Conservation (phyloP, 805 yeast species). For the Nakazawaea anatomiae region DNA sequence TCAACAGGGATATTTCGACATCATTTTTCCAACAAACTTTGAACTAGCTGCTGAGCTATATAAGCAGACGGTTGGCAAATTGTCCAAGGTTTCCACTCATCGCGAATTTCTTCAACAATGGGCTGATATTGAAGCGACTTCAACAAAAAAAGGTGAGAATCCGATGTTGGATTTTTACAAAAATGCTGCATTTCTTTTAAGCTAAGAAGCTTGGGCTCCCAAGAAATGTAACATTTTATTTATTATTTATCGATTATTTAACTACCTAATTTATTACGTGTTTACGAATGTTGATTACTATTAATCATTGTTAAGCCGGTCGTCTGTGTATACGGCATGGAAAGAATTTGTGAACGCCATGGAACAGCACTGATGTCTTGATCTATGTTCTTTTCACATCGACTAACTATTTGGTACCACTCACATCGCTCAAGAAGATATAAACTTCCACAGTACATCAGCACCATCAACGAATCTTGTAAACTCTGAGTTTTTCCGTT, state of each 20-base stretch:
- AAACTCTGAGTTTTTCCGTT: too few relatives aligned
- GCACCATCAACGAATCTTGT: too few relatives aligned
- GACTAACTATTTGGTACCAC: too few relatives aligned
- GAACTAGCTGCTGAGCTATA: slow-evolving; percentile 55
- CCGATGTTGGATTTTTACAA: slow-evolving; percentile 76
- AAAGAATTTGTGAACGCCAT: too few relatives aligned
- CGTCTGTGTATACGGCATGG: too few relatives aligned
- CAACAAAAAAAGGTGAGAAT: slow-evolving; percentile 73
- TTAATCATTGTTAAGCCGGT: too few relatives aligned
- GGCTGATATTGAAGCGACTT: slow-evolving; percentile 65
- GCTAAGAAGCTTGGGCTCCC: slow-evolving; percentile 18
- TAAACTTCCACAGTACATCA: too few relatives aligned
- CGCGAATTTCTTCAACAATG: slow-evolving; percentile 59
- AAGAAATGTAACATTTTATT: not conserved
- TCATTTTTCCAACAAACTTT: slow-evolving; percentile 83
- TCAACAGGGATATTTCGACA: slow-evolving; percentile 82
- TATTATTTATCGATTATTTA: too few relatives aligned
- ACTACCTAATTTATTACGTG: not conserved
- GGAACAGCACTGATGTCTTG: too few relatives aligned
- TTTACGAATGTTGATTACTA: not conserved
- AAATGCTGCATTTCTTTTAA: slow-evolving; percentile 64
- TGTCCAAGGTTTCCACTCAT: slow-evolving; percentile 50
- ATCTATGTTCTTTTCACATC: too few relatives aligned
- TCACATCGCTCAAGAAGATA: too few relatives aligned
- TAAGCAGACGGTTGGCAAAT: slow-evolving; percentile 54